These are phyloP conservation scores for Syncephalastrum racemosum DNA, from an alignment of 371 early-diverging fungal species.

Conservation along the genomic window DNA sequence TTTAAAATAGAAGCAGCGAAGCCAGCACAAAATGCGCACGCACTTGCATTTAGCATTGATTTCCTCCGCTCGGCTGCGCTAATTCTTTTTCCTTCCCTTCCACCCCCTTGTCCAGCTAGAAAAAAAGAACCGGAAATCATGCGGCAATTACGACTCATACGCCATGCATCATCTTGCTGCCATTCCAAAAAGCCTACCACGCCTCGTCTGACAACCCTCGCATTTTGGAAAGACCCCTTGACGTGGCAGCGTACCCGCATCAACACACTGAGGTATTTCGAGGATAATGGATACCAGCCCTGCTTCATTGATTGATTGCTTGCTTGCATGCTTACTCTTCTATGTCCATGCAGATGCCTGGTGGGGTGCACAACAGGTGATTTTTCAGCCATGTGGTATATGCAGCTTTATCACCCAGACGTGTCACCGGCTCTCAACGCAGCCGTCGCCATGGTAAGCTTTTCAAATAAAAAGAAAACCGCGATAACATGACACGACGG, in stretches of 20 bases:
- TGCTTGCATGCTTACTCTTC: not conserved
- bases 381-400: slow-evolving; percentile 52
- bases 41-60: too few species aligned
- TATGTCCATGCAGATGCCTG: slow-evolving; percentile 35
- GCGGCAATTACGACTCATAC: too few species aligned
- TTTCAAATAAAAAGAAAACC: not conserved
- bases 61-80: too few species aligned
- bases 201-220: slow-evolving; percentile 8
- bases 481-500: not conserved
- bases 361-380: slow-evolving; percentile 56
- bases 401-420: slow-evolving; percentile 43
- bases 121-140: too few species aligned
- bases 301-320: not conserved
- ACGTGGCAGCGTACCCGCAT: slow-evolving; percentile 48
- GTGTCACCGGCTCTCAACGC: slow-evolving; percentile 38
- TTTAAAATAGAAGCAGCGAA: too few species aligned
- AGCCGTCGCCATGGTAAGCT: slow-evolving; percentile 48
- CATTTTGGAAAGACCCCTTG: slow-evolving; percentile 48
- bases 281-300: not conserved
- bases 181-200: too few species aligned
- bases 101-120: too few species aligned
- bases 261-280: slow-evolving; percentile 43
- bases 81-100: too few species aligned
- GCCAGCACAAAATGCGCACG: too few species aligned
- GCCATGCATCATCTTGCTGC: too few species aligned